Conservation (phyloP, 805 yeast species). For the Wickerhamiella dianesei region DNA sequence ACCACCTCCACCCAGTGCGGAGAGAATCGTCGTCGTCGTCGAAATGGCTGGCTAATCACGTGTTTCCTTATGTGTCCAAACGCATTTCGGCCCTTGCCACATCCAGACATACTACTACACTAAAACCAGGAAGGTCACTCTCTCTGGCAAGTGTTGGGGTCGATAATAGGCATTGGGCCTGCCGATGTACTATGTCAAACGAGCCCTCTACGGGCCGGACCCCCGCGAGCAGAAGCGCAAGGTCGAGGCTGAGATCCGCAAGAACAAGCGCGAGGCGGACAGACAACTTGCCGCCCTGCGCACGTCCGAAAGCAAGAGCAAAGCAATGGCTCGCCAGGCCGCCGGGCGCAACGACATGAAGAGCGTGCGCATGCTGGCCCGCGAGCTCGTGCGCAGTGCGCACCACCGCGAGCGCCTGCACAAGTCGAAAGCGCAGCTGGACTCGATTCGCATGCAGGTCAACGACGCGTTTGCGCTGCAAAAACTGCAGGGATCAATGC, state of each 20-base stretch:
- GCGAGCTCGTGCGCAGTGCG: constrained; percentile 60
- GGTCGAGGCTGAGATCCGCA: constrained; percentile 66
- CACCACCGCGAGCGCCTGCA: constrained; percentile 63
- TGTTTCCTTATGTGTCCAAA: too few species aligned
- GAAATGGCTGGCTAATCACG: too few species aligned
- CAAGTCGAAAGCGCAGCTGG: constrained; percentile 72
- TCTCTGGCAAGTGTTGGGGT: too few species aligned
- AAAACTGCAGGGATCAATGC: constrained; percentile 70
- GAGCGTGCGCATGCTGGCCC: constrained; percentile 66
- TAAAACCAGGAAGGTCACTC: too few species aligned
- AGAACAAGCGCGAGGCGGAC: constrained; percentile 74
- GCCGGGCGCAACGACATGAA: constrained; percentile 66
- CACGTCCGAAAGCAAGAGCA: constrained; percentile 59
- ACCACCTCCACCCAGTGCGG: too few species aligned
- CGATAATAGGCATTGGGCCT: too few species aligned
- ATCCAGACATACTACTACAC: too few species aligned
- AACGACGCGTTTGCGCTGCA: constrained; percentile 83
- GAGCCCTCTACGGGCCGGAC: constrained; percentile 92
- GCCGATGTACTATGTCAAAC: constrained; percentile 75
- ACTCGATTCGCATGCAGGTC: constrained; percentile 74
- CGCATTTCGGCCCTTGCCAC: too few species aligned
- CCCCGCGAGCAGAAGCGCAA: constrained; percentile 71
- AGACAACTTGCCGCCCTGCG: constrained; percentile 52
- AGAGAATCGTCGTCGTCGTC: too few species aligned
- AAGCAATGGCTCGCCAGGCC: constrained; percentile 54